Evolutionary conservation across 1,284 basidiomycete genomes (phyloP).

Genomic region (Cutaneotrichosporon cavernicola): DNA sequence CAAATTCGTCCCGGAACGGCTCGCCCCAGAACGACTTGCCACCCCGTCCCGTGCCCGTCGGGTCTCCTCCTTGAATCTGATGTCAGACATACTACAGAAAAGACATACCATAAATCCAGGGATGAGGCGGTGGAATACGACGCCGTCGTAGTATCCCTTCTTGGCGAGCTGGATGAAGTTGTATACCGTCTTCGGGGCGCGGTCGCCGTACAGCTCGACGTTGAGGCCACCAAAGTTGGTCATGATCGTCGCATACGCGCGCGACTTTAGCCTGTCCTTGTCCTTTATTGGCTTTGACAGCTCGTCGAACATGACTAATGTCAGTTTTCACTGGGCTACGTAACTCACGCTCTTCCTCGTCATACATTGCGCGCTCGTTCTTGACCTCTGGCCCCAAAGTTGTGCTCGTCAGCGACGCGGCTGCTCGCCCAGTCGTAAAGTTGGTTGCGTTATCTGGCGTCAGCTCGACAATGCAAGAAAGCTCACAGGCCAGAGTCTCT

Average conservation of each 20-base stretch:
- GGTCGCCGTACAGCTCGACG: conserved; percentile 69
- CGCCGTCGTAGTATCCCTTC: conserved; percentile 81
- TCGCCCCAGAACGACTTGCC: conserved; percentile 94
- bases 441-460: conserved; percentile 80
- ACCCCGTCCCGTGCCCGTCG: conserved; percentile 90
- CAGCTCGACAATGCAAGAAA: not conserved
- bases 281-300: conserved; percentile 80
- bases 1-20: conserved; percentile 89
- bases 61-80: conserved; percentile 92
- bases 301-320: conserved; percentile 78
- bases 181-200: conserved; percentile 97
- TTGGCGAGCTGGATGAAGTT: conserved; percentile 92
- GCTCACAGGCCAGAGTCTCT: conserved; percentile 46
- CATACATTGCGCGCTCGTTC: conserved; percentile 79
- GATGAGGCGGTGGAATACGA: conserved; percentile 82
- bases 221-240: conserved; percentile 89
- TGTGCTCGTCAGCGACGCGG: conserved; percentile 91
- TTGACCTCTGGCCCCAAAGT: conserved; percentile 76
- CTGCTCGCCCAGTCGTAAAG: conserved; percentile 83
- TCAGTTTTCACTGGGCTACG: not conserved
- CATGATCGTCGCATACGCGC: conserved; percentile 84
- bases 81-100: conserved; percentile 72
- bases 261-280: conserved; percentile 82
- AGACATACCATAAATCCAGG: conserved; percentile 88
- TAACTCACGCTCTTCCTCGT: conserved; percentile 67